phyloP scores from a whole-genome alignment of 2,329 filamentous ascomycete genomes.

The Zasmidium citrigriseum region DNA sequence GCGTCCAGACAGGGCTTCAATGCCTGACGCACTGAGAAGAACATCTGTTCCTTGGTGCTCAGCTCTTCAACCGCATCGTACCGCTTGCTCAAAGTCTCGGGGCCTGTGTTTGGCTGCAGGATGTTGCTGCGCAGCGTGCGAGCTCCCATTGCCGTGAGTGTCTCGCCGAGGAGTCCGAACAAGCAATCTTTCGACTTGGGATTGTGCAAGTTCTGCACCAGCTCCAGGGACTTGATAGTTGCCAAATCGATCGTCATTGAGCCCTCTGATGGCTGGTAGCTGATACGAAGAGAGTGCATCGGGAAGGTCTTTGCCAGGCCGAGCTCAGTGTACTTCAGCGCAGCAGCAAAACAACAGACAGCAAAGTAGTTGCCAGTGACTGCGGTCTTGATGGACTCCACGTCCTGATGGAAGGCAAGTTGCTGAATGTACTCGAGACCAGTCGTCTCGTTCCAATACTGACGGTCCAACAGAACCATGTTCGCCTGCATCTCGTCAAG shows the following conservation, averaged over 20 bases:
- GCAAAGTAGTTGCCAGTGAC: constrained; percentile 84
- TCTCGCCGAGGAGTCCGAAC: constrained; percentile 83
- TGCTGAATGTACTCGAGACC: constrained; percentile 77
- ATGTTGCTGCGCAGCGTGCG: constrained; percentile 83
- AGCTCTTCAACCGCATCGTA: constrained; percentile 85
- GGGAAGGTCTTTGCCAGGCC: constrained; percentile 69
- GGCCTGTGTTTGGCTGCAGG: constrained; percentile 79
- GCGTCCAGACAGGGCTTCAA: constrained; percentile 75
- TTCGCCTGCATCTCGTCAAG: constrained; percentile 59
- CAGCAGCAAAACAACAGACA: constrained; percentile 81
- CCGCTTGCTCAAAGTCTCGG: constrained; percentile 66
- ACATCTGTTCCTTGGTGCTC: constrained; percentile 79
- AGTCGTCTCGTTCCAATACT: constrained; percentile 77
- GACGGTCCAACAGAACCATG: constrained; percentile 69
- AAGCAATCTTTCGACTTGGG: constrained; percentile 78
- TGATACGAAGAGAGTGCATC: constrained; percentile 79
- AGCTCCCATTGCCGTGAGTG: constrained; percentile 83
- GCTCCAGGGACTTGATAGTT: constrained; percentile 81
- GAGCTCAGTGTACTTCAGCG: constrained; percentile 80
- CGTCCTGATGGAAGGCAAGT: constrained; percentile 77
- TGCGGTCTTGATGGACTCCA: constrained; percentile 77
- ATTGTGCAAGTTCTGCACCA: constrained; percentile 83
- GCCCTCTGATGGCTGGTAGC: constrained; percentile 83
- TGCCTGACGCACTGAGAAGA: constrained; percentile 73
- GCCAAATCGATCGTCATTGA: constrained; percentile 95